Evolutionary conservation across 257 asterid species (phyloP), one percentile per base, ranked within the genome.

Genomic region (Nicotiana benthamiana): DNA sequence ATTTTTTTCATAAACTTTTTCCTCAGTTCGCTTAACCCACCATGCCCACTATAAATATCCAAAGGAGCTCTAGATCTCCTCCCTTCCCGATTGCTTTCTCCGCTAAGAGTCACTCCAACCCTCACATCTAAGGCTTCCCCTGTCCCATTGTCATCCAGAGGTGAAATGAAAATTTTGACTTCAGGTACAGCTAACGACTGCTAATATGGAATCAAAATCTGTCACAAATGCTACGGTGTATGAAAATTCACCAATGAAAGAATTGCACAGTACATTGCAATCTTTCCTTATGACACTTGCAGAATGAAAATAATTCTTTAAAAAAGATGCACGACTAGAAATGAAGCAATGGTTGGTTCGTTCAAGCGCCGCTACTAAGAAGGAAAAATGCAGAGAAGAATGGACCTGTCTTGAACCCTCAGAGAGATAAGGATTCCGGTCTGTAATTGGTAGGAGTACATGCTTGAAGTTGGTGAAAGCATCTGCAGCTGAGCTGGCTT

Each of bases 401-500:
- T 7, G 79, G 68, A 94, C 99, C 96, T 96, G 97, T 86, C 95
- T 91, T 60, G 97, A 90, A 75, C 99, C 99, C 86, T 93, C 98
- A 0, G 97, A 89, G 61, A 96, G 97, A 84, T 90, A 92, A 83
- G 98, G 97, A 80, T 94, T 92, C 27, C 96, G 91, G 76, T 96
- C 99, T 27, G 97, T 85, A 75, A 96, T 91, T 68, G 99, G 99
- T 72, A 96, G 90, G 68, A 94, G 97, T 87, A 95, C 88, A 79
- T 92, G 97, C 89, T 90, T 95, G 90, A 91, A 95, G 85, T 86
- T 92, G 59, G 87, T 80, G 78, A 91, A 93, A 70, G 91, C 65
- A 76, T 88, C 90, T 40, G 86, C 89, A 46, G 86, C 84, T 16
- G 94, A 89, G 82, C 82, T 81, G 61, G 77, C 86, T 83, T 89